Conservation (phyloP, 805 yeast genomes). For the Cyberlindnera euphorbiiphila region DNA sequence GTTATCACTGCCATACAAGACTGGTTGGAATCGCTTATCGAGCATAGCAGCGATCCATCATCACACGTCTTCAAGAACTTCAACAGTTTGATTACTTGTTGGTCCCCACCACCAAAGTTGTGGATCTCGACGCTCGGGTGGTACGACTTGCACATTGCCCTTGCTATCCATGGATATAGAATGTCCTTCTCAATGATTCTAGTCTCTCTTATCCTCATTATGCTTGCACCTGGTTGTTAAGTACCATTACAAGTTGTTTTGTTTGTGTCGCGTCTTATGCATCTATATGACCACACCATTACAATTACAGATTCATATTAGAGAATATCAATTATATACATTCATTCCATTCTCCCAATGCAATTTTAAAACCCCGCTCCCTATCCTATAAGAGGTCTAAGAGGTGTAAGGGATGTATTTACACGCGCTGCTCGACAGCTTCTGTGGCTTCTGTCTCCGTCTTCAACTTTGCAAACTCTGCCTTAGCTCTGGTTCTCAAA, state of each 20-base stretch:
- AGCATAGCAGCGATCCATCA: conserved; percentile 10
- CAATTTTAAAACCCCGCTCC: too few species aligned
- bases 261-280: background rate
- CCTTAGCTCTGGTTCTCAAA: conserved; percentile 35
- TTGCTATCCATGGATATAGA: conserved; percentile 1
- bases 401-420: conserved; percentile 1
- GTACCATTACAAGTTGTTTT: too few species aligned
- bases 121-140: background rate
- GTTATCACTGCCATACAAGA: conserved; percentile 9
- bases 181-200: conserved; percentile 7
- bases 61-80: conserved; percentile 5
- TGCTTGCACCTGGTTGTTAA: too few species aligned
- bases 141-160: background rate
- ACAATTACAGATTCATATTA: too few species aligned
- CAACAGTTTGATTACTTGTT: conserved; percentile 5
- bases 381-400: too few species aligned
- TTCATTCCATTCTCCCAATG: background rate
- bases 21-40: conserved; percentile 12
- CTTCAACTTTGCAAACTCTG: conserved; percentile 20
- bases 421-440: conserved; percentile 9
- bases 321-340: background rate
- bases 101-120: conserved; percentile 1
- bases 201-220: conserved; percentile 4
- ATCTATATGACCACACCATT: background rate
- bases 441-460: background rate